Conservation (phyloP, 441 rosid genomes). For the Populus hybrid region DNA sequence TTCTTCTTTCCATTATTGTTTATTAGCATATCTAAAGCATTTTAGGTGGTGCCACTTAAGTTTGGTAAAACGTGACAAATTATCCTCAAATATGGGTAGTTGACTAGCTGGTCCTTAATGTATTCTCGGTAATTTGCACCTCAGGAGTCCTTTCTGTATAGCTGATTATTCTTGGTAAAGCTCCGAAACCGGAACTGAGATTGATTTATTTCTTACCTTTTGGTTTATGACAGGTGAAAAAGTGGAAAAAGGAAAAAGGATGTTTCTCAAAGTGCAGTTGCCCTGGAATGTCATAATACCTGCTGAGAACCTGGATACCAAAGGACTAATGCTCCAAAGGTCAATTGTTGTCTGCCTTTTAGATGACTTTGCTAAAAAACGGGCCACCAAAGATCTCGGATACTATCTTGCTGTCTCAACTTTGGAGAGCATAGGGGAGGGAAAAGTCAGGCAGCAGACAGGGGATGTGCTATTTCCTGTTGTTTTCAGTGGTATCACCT, state of each 20-base stretch:
- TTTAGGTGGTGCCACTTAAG: not conserved
- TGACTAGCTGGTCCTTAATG: not conserved
- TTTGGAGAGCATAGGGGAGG: constrained; percentile 62
- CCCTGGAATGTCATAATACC: constrained; percentile 80
- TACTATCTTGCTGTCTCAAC: constrained; percentile 61
- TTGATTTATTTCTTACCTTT: constrained; percentile 8
- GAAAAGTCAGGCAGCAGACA: constrained; percentile 55
- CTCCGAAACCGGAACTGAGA: not conserved
- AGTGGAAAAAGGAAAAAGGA: not conserved
- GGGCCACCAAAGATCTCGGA: constrained; percentile 71
- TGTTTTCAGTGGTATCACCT: constrained; percentile 60
- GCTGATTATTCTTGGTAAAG: not conserved
- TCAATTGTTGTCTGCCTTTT: constrained; percentile 53
- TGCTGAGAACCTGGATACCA: constrained; percentile 54
- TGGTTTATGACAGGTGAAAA: constrained; percentile 21
- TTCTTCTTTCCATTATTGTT: not conserved
- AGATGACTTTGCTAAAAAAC: constrained; percentile 60
- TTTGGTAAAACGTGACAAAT: not conserved
- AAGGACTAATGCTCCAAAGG: constrained; percentile 66
- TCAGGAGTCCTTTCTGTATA: not conserved
- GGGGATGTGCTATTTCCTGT: constrained; percentile 90
- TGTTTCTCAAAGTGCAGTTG: constrained; percentile 72
- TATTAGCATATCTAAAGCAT: not conserved
- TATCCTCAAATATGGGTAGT: not conserved
- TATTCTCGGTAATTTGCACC: not conserved